These are phyloP conservation scores for Lodderomyces theae DNA, from an alignment of 1,139 yeast genomes.

Conservation along the genomic window DNA sequence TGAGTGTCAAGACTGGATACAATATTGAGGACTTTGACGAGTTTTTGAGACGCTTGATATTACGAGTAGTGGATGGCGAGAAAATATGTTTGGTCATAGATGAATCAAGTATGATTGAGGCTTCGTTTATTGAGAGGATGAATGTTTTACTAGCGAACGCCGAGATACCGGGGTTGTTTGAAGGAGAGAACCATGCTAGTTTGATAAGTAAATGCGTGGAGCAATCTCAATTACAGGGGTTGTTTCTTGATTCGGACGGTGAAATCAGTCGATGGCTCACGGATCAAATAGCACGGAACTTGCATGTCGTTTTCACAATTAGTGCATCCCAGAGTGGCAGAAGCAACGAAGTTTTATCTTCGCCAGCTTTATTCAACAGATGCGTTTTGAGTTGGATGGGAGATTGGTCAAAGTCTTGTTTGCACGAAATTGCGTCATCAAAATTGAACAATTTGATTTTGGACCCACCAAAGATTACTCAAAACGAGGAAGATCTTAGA, in stretches of 20 bases:
- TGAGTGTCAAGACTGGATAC: constrained; percentile 57
- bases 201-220: constrained; percentile 59
- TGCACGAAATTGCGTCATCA: constrained; percentile 49
- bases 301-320: constrained; percentile 83
- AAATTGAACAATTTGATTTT: constrained; percentile 49
- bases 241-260: constrained; percentile 63
- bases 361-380: constrained; percentile 90
- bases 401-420: constrained; percentile 60
- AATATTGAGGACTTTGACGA: constrained; percentile 64
- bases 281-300: constrained; percentile 59
- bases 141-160: constrained; percentile 89
- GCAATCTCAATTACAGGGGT: constrained; percentile 58
- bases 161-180: constrained; percentile 87
- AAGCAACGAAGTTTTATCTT: constrained; percentile 51
- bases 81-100: constrained; percentile 73
- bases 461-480: constrained; percentile 38
- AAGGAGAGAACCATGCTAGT: constrained; percentile 62
- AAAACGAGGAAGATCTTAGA: constrained; percentile 16
- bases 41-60: constrained; percentile 54
- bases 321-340: constrained; percentile 49
- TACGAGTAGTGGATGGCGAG: constrained; percentile 52
- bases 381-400: constrained; percentile 93
- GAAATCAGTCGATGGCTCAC: constrained; percentile 79
- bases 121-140: constrained; percentile 87
- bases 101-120: constrained; percentile 73